A percentile compares a stretch with the other conserved stretches of the same genome.
Evolutionary conservation across 495 filamentous ascomycete genomes (phyloP).

Genomic region (Gamarada debralockiae): DNA sequence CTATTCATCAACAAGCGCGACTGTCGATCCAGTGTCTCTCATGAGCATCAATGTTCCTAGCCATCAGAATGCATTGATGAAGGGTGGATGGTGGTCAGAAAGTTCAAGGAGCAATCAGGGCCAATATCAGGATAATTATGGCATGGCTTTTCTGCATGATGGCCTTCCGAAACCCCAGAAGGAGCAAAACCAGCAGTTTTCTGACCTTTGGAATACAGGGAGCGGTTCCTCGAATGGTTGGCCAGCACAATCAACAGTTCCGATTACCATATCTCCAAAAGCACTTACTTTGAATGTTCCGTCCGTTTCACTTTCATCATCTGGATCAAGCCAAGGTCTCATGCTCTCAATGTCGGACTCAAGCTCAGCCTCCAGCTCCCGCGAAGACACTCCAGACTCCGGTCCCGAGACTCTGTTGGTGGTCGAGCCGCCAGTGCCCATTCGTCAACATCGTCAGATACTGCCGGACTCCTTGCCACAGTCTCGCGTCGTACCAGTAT

Average conservation of each 20-base stretch:
- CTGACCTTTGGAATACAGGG: conserved; percentile 7
- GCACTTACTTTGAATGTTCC: conserved; percentile 17
- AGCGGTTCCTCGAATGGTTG: conserved; percentile 8
- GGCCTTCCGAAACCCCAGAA: conserved; percentile 8
- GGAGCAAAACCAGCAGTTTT: conserved; percentile 3
- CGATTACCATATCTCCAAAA: conserved; percentile 21
- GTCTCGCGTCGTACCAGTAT: conserved; percentile 1
- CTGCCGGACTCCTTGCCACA: conserved; percentile 12
- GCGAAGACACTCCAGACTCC: conserved; percentile 12
- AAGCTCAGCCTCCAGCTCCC: conserved; percentile 3
- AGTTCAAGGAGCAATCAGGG: not conserved
- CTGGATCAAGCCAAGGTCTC: conserved; percentile 18
- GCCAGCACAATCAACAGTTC: not conserved
- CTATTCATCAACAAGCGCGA: conserved; percentile 8
- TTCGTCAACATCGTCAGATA: conserved; percentile 6
- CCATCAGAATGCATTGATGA: not conserved
- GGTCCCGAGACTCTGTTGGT: conserved; percentile 6
- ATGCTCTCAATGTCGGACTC: conserved; percentile 5
- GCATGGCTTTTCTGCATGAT: not conserved
- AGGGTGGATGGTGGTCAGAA: conserved; percentile 10
- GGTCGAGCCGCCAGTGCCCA: not conserved
- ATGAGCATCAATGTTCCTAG: not conserved
- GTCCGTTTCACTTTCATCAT: conserved; percentile 9
- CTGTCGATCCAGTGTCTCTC: conserved; percentile 7
- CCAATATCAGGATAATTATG: conserved; percentile 7